Percentiles rank a stretch among this genome's conserved stretches.
phyloP scores from a whole-genome alignment of 331 rosid genomes.

The Pyracantha coccinea region DNA sequence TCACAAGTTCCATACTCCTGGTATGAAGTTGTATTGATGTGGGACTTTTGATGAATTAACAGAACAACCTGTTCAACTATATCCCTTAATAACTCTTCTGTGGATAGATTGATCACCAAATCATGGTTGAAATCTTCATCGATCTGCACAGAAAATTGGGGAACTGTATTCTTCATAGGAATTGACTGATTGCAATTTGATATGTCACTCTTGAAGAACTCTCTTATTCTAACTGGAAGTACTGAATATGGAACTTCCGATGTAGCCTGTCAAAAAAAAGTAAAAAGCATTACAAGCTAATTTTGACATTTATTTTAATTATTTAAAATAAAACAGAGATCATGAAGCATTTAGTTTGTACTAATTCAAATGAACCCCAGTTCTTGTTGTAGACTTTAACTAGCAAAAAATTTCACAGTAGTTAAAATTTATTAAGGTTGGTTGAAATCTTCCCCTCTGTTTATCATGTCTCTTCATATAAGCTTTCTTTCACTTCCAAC shows the following conservation, averaged over 20 bases:
- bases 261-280: constrained; percentile 59
- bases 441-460: not conserved
- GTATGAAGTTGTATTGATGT: constrained; percentile 22
- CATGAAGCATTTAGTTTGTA: not conserved
- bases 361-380: not conserved
- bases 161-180: constrained; percentile 50
- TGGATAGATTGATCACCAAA: constrained; percentile 44
- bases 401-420: not conserved
- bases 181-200: constrained; percentile 35
- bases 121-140: constrained; percentile 55
- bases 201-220: constrained; percentile 54
- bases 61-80: constrained; percentile 59
- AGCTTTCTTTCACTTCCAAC: not conserved
- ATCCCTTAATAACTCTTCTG: constrained; percentile 59
- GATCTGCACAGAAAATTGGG: constrained; percentile 58
- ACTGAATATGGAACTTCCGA: constrained; percentile 59
- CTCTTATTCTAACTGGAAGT: constrained; percentile 61
- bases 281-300: constrained; percentile 7
- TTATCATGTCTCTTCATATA: not conserved
- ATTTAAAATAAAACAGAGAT: not conserved
- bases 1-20: constrained; percentile 18
- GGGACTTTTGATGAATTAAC: constrained; percentile 68
- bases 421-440: not conserved
- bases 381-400: not conserved
- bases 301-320: not conserved